These are phyloP conservation scores for Russula sp. DNA, from an alignment of 768 basidiomycete species.

Conservation along the genomic window DNA sequence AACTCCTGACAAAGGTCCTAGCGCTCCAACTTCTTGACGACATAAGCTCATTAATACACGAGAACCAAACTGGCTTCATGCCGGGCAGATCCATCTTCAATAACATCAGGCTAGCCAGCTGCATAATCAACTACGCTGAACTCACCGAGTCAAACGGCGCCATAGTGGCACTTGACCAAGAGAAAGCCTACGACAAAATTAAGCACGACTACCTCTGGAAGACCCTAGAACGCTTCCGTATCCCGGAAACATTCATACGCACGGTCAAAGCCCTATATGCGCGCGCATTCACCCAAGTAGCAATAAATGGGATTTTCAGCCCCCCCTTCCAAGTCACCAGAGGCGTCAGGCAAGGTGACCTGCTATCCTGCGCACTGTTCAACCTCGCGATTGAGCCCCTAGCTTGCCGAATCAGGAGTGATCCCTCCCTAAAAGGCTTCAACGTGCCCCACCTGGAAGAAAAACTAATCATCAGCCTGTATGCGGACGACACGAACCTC, in stretches of 20 bases:
- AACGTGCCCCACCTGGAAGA: not conserved
- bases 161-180: not conserved
- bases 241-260: not conserved
- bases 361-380: not conserved
- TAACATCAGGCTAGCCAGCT: not conserved
- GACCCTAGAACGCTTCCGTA: not conserved
- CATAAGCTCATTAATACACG: not conserved
- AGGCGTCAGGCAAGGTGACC: not conserved
- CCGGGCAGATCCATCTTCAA: not conserved
- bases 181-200: conserved; percentile 19
- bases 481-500: not conserved
- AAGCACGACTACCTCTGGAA: conserved; percentile 15
- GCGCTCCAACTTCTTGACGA: not conserved
- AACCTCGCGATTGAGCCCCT: not conserved
- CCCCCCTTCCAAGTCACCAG: not conserved
- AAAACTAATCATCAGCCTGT: not conserved
- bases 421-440: not conserved
- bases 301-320: not conserved
- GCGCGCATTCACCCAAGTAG: not conserved
- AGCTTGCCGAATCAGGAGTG: not conserved
- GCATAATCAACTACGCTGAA: conserved; percentile 4
- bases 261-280: not conserved
- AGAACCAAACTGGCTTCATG: conserved; percentile 10
- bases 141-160: not conserved
- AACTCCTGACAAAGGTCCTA: conserved; percentile 24